A percentile compares a stretch with the other conserved stretches of the same genome.
These are phyloP conservation scores for Thalassiosira mediterranea DNA, from an alignment of 352 stramenopile species.

Conservation along the genomic window DNA sequence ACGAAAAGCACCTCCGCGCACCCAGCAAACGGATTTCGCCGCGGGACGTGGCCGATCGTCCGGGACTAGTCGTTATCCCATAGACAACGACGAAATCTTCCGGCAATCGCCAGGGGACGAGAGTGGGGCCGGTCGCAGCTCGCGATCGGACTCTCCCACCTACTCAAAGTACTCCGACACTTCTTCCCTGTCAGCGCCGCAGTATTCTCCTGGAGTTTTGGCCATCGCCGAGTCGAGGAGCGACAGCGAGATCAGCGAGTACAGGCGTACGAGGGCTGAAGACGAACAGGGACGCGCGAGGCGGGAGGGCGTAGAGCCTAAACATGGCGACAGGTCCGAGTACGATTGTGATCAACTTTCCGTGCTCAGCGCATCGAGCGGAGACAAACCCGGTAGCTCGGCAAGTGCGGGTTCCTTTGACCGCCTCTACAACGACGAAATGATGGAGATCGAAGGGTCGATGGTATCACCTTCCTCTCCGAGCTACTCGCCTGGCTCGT, in stretches of 20 bases:
- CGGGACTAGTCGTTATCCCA: conserved; percentile 37
- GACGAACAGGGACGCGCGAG: not conserved
- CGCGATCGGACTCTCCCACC: no score
- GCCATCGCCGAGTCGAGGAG: conserved; percentile 30
- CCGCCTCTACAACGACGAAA: conserved; percentile 51
- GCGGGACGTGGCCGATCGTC: not conserved
- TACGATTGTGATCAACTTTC: conserved; percentile 24
- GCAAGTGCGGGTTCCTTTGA: conserved; percentile 50
- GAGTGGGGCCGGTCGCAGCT: no score
- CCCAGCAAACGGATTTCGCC: no score
- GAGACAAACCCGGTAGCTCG: not conserved
- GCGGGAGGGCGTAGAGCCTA: not conserved
- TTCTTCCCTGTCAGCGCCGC: no score
- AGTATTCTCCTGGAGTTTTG: not conserved
- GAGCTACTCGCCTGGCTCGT: no score
- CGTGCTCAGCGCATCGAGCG: not conserved
- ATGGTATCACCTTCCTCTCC: no score
- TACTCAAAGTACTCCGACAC: not conserved
- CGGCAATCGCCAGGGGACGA: no score
- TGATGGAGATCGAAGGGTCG: conserved; percentile 29
- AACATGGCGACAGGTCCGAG: conserved; percentile 3
- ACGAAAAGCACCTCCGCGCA: no score
- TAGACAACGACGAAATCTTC: conserved; percentile 47
- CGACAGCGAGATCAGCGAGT: conserved; percentile 45
- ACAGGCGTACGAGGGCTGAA: conserved; percentile 24